These are phyloP conservation scores for Cucumis cinereus DNA, from an alignment of 306 rosid species.

Conservation along the genomic window DNA sequence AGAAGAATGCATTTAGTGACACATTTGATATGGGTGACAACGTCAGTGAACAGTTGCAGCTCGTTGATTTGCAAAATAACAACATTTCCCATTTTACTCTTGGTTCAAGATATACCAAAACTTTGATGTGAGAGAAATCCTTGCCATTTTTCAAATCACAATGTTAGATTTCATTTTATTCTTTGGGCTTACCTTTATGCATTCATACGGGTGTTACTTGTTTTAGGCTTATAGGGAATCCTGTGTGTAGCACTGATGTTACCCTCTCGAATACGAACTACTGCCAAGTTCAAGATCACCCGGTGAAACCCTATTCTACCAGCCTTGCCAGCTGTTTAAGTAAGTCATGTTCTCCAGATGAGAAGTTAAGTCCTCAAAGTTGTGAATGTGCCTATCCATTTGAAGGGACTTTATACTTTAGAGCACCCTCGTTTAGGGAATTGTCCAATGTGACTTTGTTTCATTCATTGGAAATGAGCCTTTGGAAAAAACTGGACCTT, in stretches of 20 bases:
- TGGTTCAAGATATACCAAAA: slow-evolving; percentile 34
- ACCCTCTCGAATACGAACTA: slow-evolving; percentile 26
- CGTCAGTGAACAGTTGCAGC: slow-evolving; percentile 48
- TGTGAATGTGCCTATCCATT: slow-evolving; percentile 84
- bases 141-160: background rate
- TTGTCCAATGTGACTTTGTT: slow-evolving; percentile 38
- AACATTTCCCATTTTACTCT: slow-evolving; percentile 35
- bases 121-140: slow-evolving; percentile 47
- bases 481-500: slow-evolving; percentile 52
- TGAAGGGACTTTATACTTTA: slow-evolving; percentile 57
- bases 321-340: slow-evolving; percentile 47
- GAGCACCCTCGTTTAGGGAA: slow-evolving; percentile 76
- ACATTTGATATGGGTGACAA: slow-evolving; percentile 57
- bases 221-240: slow-evolving; percentile 76
- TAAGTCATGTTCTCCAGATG: slow-evolving; percentile 40
- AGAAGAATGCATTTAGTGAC: slow-evolving; percentile 42
- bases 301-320: slow-evolving; percentile 49
- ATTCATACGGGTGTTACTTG: slow-evolving; percentile 13
- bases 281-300: slow-evolving; percentile 47
- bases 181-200: background rate
- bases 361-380: slow-evolving; percentile 74
- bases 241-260: slow-evolving; percentile 33
- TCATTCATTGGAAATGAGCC: slow-evolving; percentile 54
- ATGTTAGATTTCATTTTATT: background rate
- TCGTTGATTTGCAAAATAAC: slow-evolving; percentile 78